These are phyloP conservation scores for Cladosporium oxysporum DNA, from an alignment of 2,329 filamentous ascomycete species.

Conservation along the genomic window DNA sequence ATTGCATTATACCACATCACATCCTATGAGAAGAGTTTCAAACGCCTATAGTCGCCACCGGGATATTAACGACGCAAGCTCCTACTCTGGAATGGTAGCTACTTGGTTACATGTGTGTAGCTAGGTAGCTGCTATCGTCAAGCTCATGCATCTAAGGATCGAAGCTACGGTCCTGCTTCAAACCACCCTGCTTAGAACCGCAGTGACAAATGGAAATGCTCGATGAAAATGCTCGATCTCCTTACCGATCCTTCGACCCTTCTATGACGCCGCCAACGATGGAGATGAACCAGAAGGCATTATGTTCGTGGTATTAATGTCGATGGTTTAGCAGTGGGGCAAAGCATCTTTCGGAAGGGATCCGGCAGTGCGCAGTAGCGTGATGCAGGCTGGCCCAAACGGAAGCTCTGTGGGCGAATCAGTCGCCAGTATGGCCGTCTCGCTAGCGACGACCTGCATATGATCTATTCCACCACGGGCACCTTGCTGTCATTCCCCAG, in stretches of 20 bases:
- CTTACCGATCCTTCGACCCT: background rate
- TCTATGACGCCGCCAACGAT: background rate
- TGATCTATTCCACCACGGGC: background rate
- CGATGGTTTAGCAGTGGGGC: background rate
- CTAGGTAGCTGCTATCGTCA: background rate
- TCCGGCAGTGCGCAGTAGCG: background rate
- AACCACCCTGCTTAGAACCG: background rate
- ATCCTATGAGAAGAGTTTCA: background rate
- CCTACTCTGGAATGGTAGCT: background rate
- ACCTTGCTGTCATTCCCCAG: constrained; percentile 8
- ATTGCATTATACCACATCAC: background rate
- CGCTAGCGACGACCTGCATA: background rate
- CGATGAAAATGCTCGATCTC: background rate
- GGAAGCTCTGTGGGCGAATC: background rate
- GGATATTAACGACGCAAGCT: background rate
- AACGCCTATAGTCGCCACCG: background rate
- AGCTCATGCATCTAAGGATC: background rate
- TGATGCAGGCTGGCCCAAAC: background rate
- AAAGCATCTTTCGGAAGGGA: background rate
- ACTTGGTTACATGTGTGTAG: background rate
- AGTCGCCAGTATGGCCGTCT: background rate
- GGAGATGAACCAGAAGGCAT: background rate
- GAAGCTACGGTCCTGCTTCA: background rate
- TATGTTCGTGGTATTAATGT: background rate
- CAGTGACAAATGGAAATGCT: background rate